Base-by-base conservation (phyloP, 2,329 filamentous ascomycete species). In the Drechslera avenae region DNA sequence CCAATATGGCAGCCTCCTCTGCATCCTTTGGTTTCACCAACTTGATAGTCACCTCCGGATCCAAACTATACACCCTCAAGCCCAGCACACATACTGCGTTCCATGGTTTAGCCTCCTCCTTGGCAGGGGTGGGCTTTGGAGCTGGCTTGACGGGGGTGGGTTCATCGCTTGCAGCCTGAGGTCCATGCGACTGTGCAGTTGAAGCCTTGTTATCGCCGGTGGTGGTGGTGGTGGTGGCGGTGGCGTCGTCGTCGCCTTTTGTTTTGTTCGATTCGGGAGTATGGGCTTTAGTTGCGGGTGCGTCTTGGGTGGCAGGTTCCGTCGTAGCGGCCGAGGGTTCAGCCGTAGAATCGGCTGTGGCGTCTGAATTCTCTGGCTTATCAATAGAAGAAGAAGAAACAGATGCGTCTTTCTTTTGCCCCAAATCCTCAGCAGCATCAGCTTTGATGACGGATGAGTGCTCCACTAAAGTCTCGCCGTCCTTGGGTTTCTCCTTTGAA, bases 1-100 rank as follows among this genome's bases (percentile, higher is more conserved):
- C 65, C 28, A 73, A 45, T 26, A 65, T 58, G 0, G 68, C 67
- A 3, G 57, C 67, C 31, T 72, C 69, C 48, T 71, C 69, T 1
- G 45, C 53, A 28, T 57, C 47, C 47, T 60, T 67, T 1, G 71
- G 69, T 50, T 67, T 66, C 9, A 70, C 53, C 7, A 72, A 48
- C 43, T 64, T 61, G 36, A 73, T 71, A 23, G 56, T 72, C 2
- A 72, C 64, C 5, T 67, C 63, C 1, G 57, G 37, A 36, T 72
- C 68, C 31, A 63, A 55, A 23, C 60, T 64, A 35, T 72, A 86
- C 0, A 86, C 81, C 5, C 81, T 69, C 33, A 86, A 61, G 0
- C 83, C 83, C 2, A 85, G 73, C 2, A 85, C 81, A 57, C 81
- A 84, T 0, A 85, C 76, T 0, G 83, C 83, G 57, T 85, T 84